Percentiles rank a stretch among this genome's conserved stretches.
Conservation (phyloP, 495 filamentous ascomycete species). For the Neurospora cerealis region DNA sequence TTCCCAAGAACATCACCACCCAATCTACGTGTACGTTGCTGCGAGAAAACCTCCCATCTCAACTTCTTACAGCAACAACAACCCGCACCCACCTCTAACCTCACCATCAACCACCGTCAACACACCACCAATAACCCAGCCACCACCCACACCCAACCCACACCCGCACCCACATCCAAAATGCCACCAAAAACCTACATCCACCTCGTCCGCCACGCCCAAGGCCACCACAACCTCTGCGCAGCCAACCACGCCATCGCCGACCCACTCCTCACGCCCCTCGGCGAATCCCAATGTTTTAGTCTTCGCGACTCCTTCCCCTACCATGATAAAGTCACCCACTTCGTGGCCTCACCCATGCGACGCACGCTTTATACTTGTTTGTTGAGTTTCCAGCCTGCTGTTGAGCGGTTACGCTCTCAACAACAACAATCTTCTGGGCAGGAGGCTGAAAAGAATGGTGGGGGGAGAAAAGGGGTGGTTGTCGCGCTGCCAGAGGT, state of each 20-base stretch:
- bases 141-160: background rate
- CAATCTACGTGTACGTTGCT: background rate
- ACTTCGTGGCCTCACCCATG: conserved; percentile 74
- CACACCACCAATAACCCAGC: background rate
- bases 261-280: conserved; percentile 69
- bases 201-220: conserved; percentile 46
- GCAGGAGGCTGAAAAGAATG: background rate
- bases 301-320: conserved; percentile 55
- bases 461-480: conserved; percentile 6
- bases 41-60: background rate
- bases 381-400: conserved; percentile 55
- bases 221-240: conserved; percentile 74
- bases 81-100: background rate
- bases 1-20: background rate
- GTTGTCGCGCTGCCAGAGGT: conserved; percentile 67
- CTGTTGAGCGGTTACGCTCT: conserved; percentile 22
- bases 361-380: conserved; percentile 78
- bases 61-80: background rate
- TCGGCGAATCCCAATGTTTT: conserved; percentile 67
- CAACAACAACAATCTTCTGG: background rate
- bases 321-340: conserved; percentile 49
- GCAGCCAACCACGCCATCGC: conserved; percentile 58
- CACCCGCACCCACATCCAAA: background rate
- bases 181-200: conserved; percentile 24
- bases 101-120: background rate